Evolutionary conservation across 371 early-diverging fungal genomes (phyloP).

Genomic region (Lichtheimia ramosa): DNA sequence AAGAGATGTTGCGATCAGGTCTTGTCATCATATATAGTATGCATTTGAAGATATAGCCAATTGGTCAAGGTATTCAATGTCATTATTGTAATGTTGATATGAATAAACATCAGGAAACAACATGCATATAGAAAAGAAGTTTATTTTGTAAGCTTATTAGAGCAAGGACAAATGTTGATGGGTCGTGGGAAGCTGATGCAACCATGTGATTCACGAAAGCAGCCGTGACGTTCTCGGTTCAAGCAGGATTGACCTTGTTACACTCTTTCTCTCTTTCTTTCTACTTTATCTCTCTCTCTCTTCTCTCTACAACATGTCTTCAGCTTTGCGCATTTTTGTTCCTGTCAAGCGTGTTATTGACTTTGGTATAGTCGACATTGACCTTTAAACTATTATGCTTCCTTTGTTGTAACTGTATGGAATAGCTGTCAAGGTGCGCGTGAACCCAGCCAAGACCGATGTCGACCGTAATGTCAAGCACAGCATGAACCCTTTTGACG

Average conservation of each 20-base stretch:
- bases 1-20: too few species aligned
- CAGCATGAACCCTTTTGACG: constrained; percentile 99
- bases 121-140: too few species aligned
- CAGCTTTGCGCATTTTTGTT: constrained; percentile 78
- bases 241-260: neutral
- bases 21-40: too few species aligned
- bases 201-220: neutral
- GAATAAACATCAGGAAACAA: too few species aligned
- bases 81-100: too few species aligned
- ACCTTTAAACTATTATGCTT: neutral
- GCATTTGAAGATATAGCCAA: too few species aligned
- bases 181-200: too few species aligned
- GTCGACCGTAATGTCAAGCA: constrained; percentile 97
- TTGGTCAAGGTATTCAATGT: too few species aligned
- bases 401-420: neutral
- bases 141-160: too few species aligned
- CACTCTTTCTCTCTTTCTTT: neutral
- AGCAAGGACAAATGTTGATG: too few species aligned
- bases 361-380: constrained; percentile 58
- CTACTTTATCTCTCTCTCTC: neutral
- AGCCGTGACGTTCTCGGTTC: neutral
- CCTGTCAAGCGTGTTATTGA: constrained; percentile 97
- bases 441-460: constrained; percentile 84
- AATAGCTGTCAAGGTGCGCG: constrained; percentile 92
- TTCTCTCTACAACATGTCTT: constrained; percentile 58